These are phyloP conservation scores for Rhynchosporium graminicola DNA, from an alignment of 2,329 filamentous ascomycete species.

Conservation along the genomic window DNA sequence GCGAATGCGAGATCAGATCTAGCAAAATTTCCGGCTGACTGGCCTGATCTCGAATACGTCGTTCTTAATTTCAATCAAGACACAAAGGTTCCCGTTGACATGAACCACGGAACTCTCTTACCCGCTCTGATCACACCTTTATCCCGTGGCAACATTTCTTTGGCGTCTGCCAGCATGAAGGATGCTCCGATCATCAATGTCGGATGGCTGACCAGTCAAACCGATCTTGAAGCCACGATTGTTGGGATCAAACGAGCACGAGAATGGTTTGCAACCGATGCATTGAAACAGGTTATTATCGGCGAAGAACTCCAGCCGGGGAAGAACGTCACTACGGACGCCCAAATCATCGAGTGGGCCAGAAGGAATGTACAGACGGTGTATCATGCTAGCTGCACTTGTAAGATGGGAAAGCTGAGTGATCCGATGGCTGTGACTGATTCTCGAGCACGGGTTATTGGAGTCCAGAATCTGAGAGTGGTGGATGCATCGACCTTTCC, in stretches of 20 bases:
- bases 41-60: constrained; percentile 33
- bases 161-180: constrained; percentile 40
- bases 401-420: constrained; percentile 53
- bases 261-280: constrained; percentile 27
- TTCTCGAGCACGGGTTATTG: constrained; percentile 27
- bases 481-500: constrained; percentile 31
- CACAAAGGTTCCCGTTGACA: constrained; percentile 37
- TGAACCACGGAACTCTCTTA: constrained; percentile 39
- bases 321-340: constrained; percentile 25
- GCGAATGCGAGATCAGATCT: constrained; percentile 42
- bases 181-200: constrained; percentile 46
- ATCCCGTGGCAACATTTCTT: constrained; percentile 48
- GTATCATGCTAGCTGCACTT: constrained; percentile 58
- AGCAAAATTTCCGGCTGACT: constrained; percentile 40
- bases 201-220: constrained; percentile 47
- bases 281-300: constrained; percentile 19
- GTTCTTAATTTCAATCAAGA: constrained; percentile 47
- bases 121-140: constrained; percentile 43
- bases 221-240: constrained; percentile 48
- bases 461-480: constrained; percentile 27
- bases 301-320: constrained; percentile 28
- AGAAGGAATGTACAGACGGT: constrained; percentile 33
- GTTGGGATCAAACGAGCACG: constrained; percentile 47
- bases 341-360: constrained; percentile 25
- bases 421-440: constrained; percentile 41